Base-by-base conservation (phyloP, 179 eudicot genomes). In the Spergularia azorica region DNA sequence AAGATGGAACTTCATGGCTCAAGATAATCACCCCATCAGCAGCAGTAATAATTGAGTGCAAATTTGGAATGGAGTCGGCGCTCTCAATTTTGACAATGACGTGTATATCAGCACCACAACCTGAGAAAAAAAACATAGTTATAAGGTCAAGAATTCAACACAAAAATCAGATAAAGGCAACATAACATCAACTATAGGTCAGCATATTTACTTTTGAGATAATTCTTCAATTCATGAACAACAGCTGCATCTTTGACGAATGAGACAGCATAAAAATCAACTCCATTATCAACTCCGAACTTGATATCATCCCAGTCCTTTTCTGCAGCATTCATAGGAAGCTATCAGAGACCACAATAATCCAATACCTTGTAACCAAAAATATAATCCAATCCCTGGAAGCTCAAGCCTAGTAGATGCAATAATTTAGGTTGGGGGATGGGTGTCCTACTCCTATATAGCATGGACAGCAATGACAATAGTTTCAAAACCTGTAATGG, bases 301-400 rank as follows among this genome's bases (percentile, higher is more conserved):
- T 94, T 94, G 79, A 96, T 96, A 86, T 96, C 99, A 73, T 96
- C 99, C 99, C 98, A 96, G 72, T 96, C 99, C 85, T 96, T 96
- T 77, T 90, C 98, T 94, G 87, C 79, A 79, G n/a, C 52, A 67
- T 74, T 72, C 72, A 76, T 55, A 77, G n/a, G 20, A 32, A 58
- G 12, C 18, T 63, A 70, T 43, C 41, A 67, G 54, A 63, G 51
- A 76, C 60, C 41, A 9, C 52, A 16, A 71, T 55, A 70, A 15
- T 70, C n/a, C 15, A 70, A 70, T 70, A 50, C 63, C 9, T 9
- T 1, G 32, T 26, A 26, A 26, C 32, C 32, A 26, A 26, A 26
- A 26, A 26, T 26, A 26, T 26, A 26, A 26, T 26, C 32, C 32
- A 26, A 26, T 26, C 32, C 32, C 32, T 26, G 32, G n/a, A 39